Evolutionary conservation across 306 rosid genomes (phyloP).

Genomic region (Quercus alba): DNA sequence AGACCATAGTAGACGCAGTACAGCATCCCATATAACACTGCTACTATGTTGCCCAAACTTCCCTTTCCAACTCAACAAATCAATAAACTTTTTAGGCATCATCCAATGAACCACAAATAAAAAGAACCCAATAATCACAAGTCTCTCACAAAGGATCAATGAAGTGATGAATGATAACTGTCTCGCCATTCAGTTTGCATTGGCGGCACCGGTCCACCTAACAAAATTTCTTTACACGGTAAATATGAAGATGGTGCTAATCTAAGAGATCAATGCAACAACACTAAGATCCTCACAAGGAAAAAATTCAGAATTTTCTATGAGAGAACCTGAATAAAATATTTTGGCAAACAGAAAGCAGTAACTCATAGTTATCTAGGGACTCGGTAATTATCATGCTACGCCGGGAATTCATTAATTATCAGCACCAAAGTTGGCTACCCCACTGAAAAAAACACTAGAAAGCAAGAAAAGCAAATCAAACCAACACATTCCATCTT

Average conservation of each 20-base stretch:
- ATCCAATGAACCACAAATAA: not conserved
- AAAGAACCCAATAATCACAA: not conserved
- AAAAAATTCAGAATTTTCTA: not conserved
- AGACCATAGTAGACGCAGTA: not conserved
- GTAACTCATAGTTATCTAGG: not conserved
- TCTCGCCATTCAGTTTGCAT: not conserved
- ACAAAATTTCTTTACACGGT: not conserved
- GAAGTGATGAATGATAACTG: not conserved
- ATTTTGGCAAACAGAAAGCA: not conserved
- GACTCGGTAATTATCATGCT: not conserved
- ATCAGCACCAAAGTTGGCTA: not conserved
- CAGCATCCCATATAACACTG: not conserved
- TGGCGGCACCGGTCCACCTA: not conserved
- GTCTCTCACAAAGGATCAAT: not conserved
- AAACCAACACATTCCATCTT: slow-evolving; percentile 20
- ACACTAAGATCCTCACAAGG: not conserved
- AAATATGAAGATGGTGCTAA: not conserved
- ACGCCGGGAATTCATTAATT: not conserved
- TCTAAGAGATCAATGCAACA: not conserved
- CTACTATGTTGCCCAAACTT: not conserved
- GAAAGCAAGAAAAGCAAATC: slow-evolving; percentile 3
- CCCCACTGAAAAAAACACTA: not conserved
- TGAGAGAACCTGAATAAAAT: not conserved
- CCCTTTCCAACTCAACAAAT: not conserved
- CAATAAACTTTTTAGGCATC: not conserved